These are phyloP conservation scores for Pseudomicrostroma phylloplanum DNA, from an alignment of 1,284 basidiomycete species.

Conservation along the genomic window DNA sequence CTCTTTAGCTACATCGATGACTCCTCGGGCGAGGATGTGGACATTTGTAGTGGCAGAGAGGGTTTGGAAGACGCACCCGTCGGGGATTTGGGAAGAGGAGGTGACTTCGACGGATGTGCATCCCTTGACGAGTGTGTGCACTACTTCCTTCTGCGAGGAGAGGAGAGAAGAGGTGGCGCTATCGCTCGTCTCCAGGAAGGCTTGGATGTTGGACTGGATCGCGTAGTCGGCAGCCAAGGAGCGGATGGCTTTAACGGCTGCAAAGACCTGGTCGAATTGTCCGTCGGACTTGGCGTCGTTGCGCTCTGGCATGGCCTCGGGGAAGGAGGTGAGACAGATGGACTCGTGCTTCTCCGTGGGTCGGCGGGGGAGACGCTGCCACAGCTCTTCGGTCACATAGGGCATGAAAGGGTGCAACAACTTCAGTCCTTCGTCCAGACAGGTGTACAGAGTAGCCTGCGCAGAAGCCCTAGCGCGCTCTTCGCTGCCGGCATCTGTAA, in stretches of 20 bases:
- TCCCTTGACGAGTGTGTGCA: conserved; percentile 79
- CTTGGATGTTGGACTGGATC: conserved; percentile 80
- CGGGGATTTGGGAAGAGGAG: conserved; percentile 61
- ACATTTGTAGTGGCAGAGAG: conserved; percentile 34
- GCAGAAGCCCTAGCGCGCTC: conserved; percentile 71
- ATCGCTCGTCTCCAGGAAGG: conserved; percentile 70
- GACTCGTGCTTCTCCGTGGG: conserved; percentile 73
- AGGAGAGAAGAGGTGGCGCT: conserved; percentile 55
- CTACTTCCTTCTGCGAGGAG: conserved; percentile 66
- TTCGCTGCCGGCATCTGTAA: conserved; percentile 62
- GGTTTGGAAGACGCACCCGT: conserved; percentile 76
- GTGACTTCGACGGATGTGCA: conserved; percentile 66
- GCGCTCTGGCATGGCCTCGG: conserved; percentile 55
- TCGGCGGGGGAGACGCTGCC: conserved; percentile 87
- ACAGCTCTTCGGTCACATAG: conserved; percentile 95
- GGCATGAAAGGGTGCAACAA: conserved; percentile 98
- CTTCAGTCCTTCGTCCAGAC: conserved; percentile 80
- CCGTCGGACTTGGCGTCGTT: conserved; percentile 21
- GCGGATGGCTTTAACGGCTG: conserved; percentile 69
- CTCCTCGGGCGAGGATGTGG: conserved; percentile 39
- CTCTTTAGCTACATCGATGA: conserved; percentile 44
- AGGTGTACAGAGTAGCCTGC: conserved; percentile 92
- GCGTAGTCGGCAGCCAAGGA: conserved; percentile 87
- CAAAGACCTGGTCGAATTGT: conserved; percentile 76
- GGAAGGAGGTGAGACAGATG: conserved; percentile 83